phyloP scores from a whole-genome alignment of 768 basidiomycete genomes.

The Xerocomellus intermedius region DNA sequence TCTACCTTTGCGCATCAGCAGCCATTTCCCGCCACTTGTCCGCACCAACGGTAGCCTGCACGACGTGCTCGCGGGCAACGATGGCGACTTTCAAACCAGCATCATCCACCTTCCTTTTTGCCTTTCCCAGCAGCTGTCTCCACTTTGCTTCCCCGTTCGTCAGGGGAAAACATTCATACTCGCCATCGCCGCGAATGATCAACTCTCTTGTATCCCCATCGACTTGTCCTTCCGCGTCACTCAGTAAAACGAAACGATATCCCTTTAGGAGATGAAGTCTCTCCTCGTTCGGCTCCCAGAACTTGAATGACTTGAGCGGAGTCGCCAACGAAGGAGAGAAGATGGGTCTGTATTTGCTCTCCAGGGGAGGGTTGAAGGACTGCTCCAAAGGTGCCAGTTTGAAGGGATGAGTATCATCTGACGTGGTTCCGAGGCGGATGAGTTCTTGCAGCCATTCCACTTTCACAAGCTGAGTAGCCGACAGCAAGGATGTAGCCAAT shows the following conservation, averaged over 20 bases:
- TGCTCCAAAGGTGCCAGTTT: slow-evolving; percentile 46
- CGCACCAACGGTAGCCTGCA: slow-evolving; percentile 50
- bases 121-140: slow-evolving; percentile 50
- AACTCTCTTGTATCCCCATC: slow-evolving; percentile 51
- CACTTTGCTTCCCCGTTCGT: slow-evolving; percentile 48
- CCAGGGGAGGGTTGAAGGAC: slow-evolving; percentile 47
- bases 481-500: slow-evolving; percentile 59
- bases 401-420: slow-evolving; percentile 33
- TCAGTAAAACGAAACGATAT: slow-evolving; percentile 59
- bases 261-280: slow-evolving; percentile 52
- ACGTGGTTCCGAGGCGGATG: slow-evolving; percentile 46
- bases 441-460: slow-evolving; percentile 67
- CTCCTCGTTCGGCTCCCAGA: slow-evolving; percentile 70
- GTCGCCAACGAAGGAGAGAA: slow-evolving; percentile 52
- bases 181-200: slow-evolving; percentile 54
- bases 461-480: slow-evolving; percentile 57
- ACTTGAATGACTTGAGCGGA: slow-evolving; percentile 47
- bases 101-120: slow-evolving; percentile 45
- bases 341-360: slow-evolving; percentile 56
- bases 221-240: slow-evolving; percentile 51
- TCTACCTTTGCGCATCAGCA: slow-evolving; percentile 51
- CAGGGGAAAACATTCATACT: slow-evolving; percentile 62
- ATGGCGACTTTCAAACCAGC: slow-evolving; percentile 48
- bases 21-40: slow-evolving; percentile 55
- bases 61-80: slow-evolving; percentile 47